Conservation (phyloP, 2,329 filamentous ascomycete genomes). For the Bipolaris zeicola region DNA sequence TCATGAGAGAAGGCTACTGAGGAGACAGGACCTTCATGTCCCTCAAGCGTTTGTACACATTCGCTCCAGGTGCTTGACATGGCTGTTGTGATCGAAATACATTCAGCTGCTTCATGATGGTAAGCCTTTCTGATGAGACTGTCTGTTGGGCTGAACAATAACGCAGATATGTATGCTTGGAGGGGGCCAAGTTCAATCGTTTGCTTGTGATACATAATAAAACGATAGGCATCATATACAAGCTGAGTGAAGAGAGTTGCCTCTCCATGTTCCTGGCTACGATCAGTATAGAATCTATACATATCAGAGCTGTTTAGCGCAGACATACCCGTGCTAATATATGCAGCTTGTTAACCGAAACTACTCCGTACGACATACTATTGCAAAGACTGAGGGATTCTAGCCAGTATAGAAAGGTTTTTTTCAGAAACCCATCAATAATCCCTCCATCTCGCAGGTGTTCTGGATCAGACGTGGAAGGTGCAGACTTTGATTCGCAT, state of each 20-base stretch:
- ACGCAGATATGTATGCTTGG: conserved; percentile 8
- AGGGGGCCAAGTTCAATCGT: conserved; percentile 13
- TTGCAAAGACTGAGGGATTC: neutral
- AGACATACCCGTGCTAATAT: neutral
- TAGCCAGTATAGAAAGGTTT: neutral
- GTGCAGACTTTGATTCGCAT: neutral
- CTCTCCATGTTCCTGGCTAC: neutral
- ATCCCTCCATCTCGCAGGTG: neutral
- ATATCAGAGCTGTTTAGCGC: neutral
- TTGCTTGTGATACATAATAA: conserved; percentile 26
- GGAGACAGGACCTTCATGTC: conserved; percentile 8
- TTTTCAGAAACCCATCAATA: neutral
- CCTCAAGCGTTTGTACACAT: conserved; percentile 26
- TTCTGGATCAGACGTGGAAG: neutral
- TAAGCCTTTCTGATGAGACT: neutral
- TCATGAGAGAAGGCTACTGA: conserved; percentile 21
- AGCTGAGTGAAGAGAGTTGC: neutral
- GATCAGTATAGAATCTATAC: neutral
- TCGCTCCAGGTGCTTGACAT: neutral
- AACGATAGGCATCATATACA: conserved; percentile 18
- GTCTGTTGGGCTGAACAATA: neutral
- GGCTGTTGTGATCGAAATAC: neutral
- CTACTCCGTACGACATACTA: neutral
- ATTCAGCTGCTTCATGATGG: neutral
- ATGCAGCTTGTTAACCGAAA: neutral